phyloP scores from a whole-genome alignment of 1,284 basidiomycete genomes.

The Xerocomus minutiporus region DNA sequence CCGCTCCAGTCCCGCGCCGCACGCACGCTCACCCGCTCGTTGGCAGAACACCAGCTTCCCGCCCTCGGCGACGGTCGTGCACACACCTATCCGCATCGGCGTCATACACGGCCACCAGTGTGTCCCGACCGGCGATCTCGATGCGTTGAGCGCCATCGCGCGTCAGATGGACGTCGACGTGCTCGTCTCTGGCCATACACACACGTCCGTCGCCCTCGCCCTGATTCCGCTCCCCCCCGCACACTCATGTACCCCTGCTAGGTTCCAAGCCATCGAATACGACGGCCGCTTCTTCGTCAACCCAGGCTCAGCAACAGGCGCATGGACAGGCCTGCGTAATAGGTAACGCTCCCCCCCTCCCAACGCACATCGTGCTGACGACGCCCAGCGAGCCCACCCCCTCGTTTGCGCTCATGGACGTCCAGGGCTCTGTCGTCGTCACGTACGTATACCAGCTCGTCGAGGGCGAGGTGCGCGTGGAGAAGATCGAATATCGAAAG shows the following conservation, averaged over 20 bases:
- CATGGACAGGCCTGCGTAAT: constrained; percentile 78
- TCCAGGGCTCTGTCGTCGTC: constrained; percentile 91
- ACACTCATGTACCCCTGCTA: constrained; percentile 25
- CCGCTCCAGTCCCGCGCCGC: constrained; percentile 40
- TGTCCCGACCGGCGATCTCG: constrained; percentile 88
- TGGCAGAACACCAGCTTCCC: constrained; percentile 69
- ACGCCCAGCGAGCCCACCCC: constrained; percentile 57
- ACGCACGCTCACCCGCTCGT: constrained; percentile 12
- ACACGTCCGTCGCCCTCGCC: constrained; percentile 58
- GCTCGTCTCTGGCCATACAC: constrained; percentile 89
- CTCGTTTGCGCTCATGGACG: constrained; percentile 91
- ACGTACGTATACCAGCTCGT: constrained; percentile 95
- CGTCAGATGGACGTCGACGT: constrained; percentile 98
- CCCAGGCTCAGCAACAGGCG: constrained; percentile 92
- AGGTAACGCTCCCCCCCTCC: constrained; percentile 40
- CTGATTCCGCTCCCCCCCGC: neutral
- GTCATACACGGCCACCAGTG: constrained; percentile 94
- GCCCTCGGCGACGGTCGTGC: constrained; percentile 76
- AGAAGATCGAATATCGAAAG: constrained; percentile 80
- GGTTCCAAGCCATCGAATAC: constrained; percentile 92
- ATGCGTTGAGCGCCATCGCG: constrained; percentile 83
- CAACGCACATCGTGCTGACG: neutral
- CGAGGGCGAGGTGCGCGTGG: constrained; percentile 86
- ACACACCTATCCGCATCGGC: constrained; percentile 88
- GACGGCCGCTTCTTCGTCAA: constrained; percentile 94